A percentile compares a stretch with the other conserved stretches of the same genome.
Conservation (phyloP, 139 green algal species). For the Mesotaenium endlicherianum region DNA sequence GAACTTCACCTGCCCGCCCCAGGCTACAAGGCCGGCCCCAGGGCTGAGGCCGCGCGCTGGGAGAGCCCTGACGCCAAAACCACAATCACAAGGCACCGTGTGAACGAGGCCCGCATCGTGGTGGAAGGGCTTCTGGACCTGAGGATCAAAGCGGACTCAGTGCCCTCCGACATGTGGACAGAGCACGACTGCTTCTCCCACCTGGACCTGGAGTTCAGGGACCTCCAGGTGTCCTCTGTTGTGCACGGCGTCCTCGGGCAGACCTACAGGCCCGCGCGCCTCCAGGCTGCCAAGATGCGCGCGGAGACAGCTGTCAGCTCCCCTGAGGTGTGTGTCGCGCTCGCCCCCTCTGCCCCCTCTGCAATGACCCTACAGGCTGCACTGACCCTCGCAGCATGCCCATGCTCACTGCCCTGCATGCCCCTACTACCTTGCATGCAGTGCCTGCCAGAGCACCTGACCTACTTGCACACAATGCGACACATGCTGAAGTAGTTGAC, state of each 20-base stretch:
- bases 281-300: not conserved
- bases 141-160: not conserved
- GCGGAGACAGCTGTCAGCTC: not conserved
- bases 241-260: constrained; percentile 1
- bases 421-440: too few relatives aligned
- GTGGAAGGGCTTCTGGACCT: not conserved
- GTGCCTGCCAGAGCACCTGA: too few relatives aligned
- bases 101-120: constrained; percentile 2
- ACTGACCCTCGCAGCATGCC: too few relatives aligned
- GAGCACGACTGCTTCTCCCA: not conserved
- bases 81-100: not conserved
- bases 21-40: constrained; percentile 1
- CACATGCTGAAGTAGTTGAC: too few relatives aligned
- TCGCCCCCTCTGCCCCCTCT: not conserved
- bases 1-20: not conserved
- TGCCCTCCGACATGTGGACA: not conserved
- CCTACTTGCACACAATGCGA: too few relatives aligned
- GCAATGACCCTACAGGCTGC: too few relatives aligned
- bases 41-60: not conserved
- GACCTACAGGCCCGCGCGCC: not conserved
- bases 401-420: too few relatives aligned
- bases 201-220: not conserved
- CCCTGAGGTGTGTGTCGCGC: not conserved
- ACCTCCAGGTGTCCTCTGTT: not conserved
- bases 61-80: not conserved